Evolutionary conservation across 179 eudicot species (phyloP).

Genomic region (Patellifolia procumbens): DNA sequence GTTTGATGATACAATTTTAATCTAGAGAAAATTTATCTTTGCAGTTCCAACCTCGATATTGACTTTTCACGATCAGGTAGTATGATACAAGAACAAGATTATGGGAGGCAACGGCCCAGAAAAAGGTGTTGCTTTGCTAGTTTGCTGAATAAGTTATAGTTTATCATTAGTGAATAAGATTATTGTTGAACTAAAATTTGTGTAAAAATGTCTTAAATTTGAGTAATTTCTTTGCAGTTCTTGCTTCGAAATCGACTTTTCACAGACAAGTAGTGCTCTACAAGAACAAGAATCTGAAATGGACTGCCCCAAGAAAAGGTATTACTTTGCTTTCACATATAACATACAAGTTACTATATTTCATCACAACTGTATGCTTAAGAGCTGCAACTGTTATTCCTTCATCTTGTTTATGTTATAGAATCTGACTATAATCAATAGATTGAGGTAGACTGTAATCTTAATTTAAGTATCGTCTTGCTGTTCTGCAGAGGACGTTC

Average conservation of each 20-base stretch:
- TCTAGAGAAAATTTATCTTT: conserved; percentile 12
- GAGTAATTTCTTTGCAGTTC: conserved; percentile 36
- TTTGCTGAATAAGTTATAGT: background rate
- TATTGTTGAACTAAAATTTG: background rate
- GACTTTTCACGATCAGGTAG: conserved; percentile 39
- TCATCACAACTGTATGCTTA: no score
- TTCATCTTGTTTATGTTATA: background rate
- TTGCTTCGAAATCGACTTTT: conserved; percentile 39
- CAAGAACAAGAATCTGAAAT: conserved; percentile 35
- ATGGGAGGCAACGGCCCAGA: conserved; percentile 28
- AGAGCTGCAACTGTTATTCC: background rate
- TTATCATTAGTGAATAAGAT: background rate
- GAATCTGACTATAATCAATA: background rate
- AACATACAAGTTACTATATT: background rate
- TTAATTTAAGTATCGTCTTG: conserved; percentile 13
- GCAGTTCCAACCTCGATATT: conserved; percentile 41
- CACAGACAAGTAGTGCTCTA: conserved; percentile 28
- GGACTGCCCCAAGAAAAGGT: conserved; percentile 37
- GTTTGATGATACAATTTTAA: background rate
- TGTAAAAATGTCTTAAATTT: background rate
- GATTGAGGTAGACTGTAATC: background rate
- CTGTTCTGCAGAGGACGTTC: conserved; percentile 56
- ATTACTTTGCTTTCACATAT: background rate
- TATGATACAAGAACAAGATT: conserved; percentile 31
- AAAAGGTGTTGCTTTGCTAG: conserved; percentile 38